A percentile compares a stretch with the other conserved stretches of the same genome.
Conservation (phyloP, 257 asterid species). For the Przewalskia tangutica region DNA sequence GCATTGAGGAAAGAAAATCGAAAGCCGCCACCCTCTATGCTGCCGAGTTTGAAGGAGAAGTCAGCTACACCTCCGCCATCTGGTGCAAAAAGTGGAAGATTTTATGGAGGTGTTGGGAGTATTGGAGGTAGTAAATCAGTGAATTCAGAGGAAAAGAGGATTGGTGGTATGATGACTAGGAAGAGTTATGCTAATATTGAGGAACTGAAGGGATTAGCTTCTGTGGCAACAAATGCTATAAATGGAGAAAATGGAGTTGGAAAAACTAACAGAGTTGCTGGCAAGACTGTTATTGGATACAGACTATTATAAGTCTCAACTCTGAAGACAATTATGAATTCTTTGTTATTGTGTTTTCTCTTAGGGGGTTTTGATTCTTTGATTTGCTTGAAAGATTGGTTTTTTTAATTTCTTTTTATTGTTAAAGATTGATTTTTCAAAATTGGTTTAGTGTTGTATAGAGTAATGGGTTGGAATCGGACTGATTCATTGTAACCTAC, state of each 20-base stretch:
- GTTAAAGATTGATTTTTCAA: neutral
- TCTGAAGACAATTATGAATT: too few species aligned
- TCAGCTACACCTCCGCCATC: constrained; percentile 40
- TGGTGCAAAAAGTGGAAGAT: constrained; percentile 36
- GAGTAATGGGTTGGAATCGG: neutral
- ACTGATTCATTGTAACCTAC: neutral
- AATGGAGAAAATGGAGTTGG: constrained; percentile 32
- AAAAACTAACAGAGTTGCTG: constrained; percentile 24
- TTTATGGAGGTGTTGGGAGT: constrained; percentile 18
- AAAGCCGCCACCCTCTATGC: constrained; percentile 40
- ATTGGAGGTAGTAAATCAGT: constrained; percentile 58
- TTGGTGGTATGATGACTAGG: constrained; percentile 58
- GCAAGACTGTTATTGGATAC: constrained; percentile 38
- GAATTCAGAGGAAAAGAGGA: constrained; percentile 62
- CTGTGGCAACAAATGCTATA: constrained; percentile 45
- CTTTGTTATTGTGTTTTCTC: neutral
- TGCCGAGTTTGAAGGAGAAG: constrained; percentile 46
- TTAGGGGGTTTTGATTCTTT: constrained; percentile 11
- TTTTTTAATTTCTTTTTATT: neutral
- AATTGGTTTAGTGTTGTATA: neutral
- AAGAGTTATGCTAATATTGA: constrained; percentile 74
- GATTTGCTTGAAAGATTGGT: neutral
- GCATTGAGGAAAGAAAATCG: constrained; percentile 80
- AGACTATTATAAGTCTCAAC: constrained; percentile 43
- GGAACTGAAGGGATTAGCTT: constrained; percentile 51